Percentiles rank a stretch among this genome's conserved stretches.
phyloP scores from a whole-genome alignment of 306 rosid genomes.

The Lablab purpureus region DNA sequence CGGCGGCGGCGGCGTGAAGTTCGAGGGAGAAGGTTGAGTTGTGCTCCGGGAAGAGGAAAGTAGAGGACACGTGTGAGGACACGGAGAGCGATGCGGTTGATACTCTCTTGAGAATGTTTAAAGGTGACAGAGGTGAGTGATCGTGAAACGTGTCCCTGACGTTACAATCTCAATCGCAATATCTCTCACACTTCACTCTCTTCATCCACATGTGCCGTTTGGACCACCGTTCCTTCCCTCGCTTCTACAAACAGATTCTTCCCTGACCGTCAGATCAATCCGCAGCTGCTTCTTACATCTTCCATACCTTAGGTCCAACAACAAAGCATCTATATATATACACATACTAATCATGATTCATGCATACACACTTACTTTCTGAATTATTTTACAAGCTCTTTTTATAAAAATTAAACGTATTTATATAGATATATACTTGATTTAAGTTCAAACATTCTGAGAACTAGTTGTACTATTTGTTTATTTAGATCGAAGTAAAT shows the following conservation, averaged over 20 bases:
- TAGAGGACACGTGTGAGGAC: conserved; percentile 51
- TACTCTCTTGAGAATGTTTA: conserved; percentile 9
- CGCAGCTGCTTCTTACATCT: conserved; percentile 9
- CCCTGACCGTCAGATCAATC: conserved; percentile 20
- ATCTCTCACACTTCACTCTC: neutral
- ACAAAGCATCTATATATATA: too few relatives aligned
- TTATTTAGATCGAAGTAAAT: too few relatives aligned
- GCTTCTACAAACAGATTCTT: neutral
- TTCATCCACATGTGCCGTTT: neutral
- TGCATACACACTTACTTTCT: neutral
- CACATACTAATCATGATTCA: too few relatives aligned
- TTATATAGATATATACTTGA: too few relatives aligned
- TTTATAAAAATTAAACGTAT: too few relatives aligned
- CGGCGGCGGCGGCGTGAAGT: conserved; percentile 45
- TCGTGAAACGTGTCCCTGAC: conserved; percentile 53
- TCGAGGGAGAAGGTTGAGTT: conserved; percentile 21
- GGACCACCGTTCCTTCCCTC: conserved; percentile 22
- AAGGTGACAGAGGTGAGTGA: neutral
- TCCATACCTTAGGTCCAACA: neutral
- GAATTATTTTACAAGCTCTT: too few relatives aligned
- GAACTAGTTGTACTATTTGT: too few relatives aligned
- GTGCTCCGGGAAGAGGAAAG: conserved; percentile 19
- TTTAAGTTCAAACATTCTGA: too few relatives aligned
- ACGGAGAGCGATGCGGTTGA: neutral
- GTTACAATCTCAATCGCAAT: conserved; percentile 18